Evolutionary conservation across 805 yeast genomes (phyloP).

Genomic region (Lachancea sp.): DNA sequence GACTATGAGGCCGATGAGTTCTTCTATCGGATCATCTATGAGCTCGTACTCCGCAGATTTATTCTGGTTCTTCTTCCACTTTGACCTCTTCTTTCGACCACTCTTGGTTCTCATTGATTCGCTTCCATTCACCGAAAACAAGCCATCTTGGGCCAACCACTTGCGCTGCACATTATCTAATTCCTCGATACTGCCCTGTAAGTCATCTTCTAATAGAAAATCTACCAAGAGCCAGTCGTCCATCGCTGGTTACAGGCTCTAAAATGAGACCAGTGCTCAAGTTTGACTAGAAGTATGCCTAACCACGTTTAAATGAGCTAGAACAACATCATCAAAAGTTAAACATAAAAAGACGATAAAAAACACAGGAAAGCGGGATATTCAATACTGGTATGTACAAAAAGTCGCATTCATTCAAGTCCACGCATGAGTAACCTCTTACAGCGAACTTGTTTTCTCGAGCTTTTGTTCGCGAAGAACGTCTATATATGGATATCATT

Average conservation of each 20-base stretch:
- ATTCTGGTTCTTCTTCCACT: background rate
- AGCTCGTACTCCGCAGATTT: background rate
- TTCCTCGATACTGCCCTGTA: background rate
- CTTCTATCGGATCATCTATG: conserved; percentile 3
- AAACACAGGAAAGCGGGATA: no score
- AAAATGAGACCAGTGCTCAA: no score
- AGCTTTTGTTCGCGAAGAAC: background rate
- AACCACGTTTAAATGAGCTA: no score
- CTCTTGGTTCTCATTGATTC: background rate
- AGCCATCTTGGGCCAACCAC: conserved; percentile 1
- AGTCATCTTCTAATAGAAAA: conserved; percentile 6
- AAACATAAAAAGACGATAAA: no score
- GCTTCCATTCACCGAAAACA: background rate
- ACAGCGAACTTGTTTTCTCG: no score
- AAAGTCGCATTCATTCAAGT: no score
- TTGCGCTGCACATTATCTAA: background rate
- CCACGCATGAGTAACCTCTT: no score
- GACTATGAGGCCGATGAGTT: conserved; percentile 2
- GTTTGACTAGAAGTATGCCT: background rate
- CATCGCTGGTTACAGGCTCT: background rate
- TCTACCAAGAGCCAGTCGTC: conserved; percentile 5
- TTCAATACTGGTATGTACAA: no score
- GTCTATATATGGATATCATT: background rate
- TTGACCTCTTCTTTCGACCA: background rate
- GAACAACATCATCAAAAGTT: no score